Evolutionary conservation across 805 yeast species (phyloP).

Genomic region (Lachancea nothofagi): DNA sequence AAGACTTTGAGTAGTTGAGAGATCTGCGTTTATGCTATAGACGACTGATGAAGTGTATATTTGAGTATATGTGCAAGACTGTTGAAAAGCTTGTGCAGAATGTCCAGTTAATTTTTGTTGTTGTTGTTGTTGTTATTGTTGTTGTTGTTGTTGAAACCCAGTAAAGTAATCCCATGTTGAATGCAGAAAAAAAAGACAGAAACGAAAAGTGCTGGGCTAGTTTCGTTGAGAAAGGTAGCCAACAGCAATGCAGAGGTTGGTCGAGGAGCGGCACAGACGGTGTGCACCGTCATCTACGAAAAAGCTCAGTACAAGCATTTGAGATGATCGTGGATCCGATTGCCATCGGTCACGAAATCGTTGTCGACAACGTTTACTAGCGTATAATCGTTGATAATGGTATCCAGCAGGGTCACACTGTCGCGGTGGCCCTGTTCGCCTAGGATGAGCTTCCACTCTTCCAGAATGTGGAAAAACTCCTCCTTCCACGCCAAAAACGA

Average conservation of each 20-base stretch:
- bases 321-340: constrained; percentile 52
- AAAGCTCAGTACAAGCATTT: constrained; percentile 12
- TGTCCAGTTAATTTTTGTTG: neutral
- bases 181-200: constrained; percentile 14
- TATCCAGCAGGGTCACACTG: constrained; percentile 22
- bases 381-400: constrained; percentile 49
- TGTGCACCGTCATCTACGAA: constrained; percentile 45
- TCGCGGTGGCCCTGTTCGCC: constrained; percentile 34
- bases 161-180: constrained; percentile 21
- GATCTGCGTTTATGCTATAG: neutral
- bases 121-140: constrained; percentile 1
- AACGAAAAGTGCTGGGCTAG: constrained; percentile 4
- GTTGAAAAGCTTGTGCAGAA: constrained; percentile 7
- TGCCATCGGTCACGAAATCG: constrained; percentile 54
- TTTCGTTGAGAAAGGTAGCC: constrained; percentile 4
- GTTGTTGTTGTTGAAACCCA: constrained; percentile 7
- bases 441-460: constrained; percentile 68
- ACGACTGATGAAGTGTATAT: neutral
- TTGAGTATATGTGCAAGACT: constrained; percentile 3
- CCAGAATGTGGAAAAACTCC: constrained; percentile 77
- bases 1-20: neutral
- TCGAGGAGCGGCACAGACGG: constrained; percentile 10
- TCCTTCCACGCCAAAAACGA: constrained; percentile 97
- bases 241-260: constrained; percentile 7
- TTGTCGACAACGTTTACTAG: constrained; percentile 89